Base-by-base conservation (phyloP, 805 yeast species). In the Saturnispora besseyi region DNA sequence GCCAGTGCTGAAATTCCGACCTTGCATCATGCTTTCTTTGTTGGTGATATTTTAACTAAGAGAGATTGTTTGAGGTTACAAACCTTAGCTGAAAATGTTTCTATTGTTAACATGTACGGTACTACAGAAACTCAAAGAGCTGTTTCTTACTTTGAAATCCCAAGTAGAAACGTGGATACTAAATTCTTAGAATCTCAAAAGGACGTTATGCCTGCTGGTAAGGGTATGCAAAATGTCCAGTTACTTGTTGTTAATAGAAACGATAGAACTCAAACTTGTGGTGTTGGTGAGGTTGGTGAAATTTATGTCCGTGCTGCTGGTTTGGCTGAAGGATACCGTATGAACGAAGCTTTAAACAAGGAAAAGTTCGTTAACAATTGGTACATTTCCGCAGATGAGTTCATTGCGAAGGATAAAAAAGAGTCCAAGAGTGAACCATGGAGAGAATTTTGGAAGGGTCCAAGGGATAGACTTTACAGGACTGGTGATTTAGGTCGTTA, bases 111-210 rank as follows among this genome's bases (percentile, higher is more conserved):
- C 70, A 93, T 93, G 99, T 93, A 93, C 66, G 99, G 99, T 62
- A 93, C 99, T 37, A 93, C 99, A 10, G 99, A 93, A 68, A 93
- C 99, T 13, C 99, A 95, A 73, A 80, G 99, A 64, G 93, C 99
- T 2, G 99, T 93, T 26, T 90, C 98, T 0, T 93, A 79, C 69
- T 95, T 79, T 69, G 95, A 88, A 65, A 91, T 95, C 54, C 81
- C 87, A 41, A 79, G 95, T 29, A 75, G 87, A 56, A 63, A 75
- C 22, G 63, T 74, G 41, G 89, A 90, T 64, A 76, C 91, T 24
- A 69, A 77, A 24, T 90, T 86, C 66, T 74, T 93, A 63, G 83
- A 81, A 62, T 76, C 83, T 45, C 85, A 87, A 70, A 93, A 95
- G 68, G 98, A 93, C 60, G 84, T 88, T 49, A 89, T 93, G 84